Conservation (phyloP, 495 filamentous ascomycete genomes). For the Penicillium turbatum region DNA sequence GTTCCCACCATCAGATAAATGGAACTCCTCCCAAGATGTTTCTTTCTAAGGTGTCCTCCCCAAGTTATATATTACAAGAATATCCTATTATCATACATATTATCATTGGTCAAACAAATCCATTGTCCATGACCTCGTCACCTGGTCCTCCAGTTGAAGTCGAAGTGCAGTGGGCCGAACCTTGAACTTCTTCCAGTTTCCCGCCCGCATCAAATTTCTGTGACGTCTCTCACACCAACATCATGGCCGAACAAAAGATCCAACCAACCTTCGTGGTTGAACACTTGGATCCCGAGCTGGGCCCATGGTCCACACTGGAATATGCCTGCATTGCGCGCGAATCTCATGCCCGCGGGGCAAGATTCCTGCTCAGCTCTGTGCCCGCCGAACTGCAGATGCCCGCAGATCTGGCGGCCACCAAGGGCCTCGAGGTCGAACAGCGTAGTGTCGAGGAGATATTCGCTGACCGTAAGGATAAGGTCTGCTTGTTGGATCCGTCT, state of each 20-base stretch:
- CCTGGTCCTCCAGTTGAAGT: background rate
- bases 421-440: conserved; percentile 62
- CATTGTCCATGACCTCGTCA: background rate
- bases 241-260: conserved; percentile 37
- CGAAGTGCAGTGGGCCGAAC: conserved; percentile 6
- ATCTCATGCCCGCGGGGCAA: conserved; percentile 59
- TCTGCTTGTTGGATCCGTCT: conserved; percentile 86
- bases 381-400: conserved; percentile 64
- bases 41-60: too few relatives aligned
- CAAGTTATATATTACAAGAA: too few relatives aligned
- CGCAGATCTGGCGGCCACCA: conserved; percentile 50
- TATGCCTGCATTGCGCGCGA: conserved; percentile 83
- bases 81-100: too few relatives aligned
- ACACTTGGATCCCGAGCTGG: conserved; percentile 88
- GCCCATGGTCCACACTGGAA: conserved; percentile 89
- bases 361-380: conserved; percentile 83
- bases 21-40: too few relatives aligned
- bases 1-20: too few relatives aligned
- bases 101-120: background rate
- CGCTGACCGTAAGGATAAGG: conserved; percentile 57
- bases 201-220: background rate
- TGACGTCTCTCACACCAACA: conserved; percentile 7
- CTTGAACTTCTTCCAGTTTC: background rate
- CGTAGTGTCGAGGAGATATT: conserved; percentile 76
- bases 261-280: conserved; percentile 74